Evolutionary conservation across 1,284 basidiomycete species (phyloP), one percentile per base, ranked within the genome.

Genomic region (Trametes hirsuta): DNA sequence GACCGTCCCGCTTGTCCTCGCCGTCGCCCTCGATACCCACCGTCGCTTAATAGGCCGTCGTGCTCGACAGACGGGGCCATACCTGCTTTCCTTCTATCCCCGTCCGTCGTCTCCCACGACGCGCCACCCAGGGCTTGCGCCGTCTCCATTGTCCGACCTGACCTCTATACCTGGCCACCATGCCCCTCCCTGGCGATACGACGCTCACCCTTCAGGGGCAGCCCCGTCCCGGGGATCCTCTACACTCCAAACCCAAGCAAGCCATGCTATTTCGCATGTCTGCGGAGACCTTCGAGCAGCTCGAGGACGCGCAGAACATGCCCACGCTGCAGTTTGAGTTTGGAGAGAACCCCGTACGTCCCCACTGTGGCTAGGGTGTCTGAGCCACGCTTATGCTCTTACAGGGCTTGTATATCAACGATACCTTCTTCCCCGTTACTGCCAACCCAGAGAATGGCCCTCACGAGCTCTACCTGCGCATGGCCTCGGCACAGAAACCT

Each of bases 261-360:
- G 90, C 88, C 45, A 87, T 90, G 82, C 75, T 91, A 54, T 80
- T 91, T 36, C 84, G 87, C 53, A 80, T 91, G 81, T 84, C 89
- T 1, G 77, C 81, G 44, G 87, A 89, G 71, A 84, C 85, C 0
- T 77, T 90, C 58, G 84, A 88, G 47, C 85, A 86, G 0, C 80
- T 91, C 40, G 81, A 86, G 50, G 75, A 78, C 0, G 77, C 77
- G 51, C 77, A 79, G 15, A 74, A 74, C 37, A 73, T 80, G 24
- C 79, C 83, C 1, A 72, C 71, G 25, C 71, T 90, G 68, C 76
- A 85, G 42, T 81, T 91, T 60, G 79, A 86, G 64, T 87, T 90
- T 68, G 83, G 82, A 18, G 76, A 81, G 36, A 77, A 69, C 50
- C 82, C 85, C 40, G 88, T 89, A 68, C 68, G 83, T 73, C 36